A percentile compares a stretch with the other conserved stretches of the same genome.
These are phyloP conservation scores for Globisporangium irregulare DNA, from an alignment of 352 stramenopile species.

Conservation along the genomic window DNA sequence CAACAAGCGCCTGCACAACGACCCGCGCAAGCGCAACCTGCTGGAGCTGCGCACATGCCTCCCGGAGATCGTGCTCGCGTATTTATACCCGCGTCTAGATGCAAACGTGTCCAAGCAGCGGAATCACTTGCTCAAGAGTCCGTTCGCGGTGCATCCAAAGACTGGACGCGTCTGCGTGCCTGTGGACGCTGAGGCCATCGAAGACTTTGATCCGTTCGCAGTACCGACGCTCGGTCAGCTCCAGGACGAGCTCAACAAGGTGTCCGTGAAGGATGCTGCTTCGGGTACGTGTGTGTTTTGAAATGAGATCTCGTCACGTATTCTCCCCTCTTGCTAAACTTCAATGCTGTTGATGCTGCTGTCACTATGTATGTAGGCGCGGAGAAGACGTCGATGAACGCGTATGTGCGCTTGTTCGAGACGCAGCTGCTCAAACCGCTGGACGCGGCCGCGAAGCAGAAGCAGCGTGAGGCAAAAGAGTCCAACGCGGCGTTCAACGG, in stretches of 20 bases:
- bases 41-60: constrained; percentile 87
- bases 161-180: constrained; percentile 98
- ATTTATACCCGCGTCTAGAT: constrained; percentile 98
- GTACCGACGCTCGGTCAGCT: constrained; percentile 85
- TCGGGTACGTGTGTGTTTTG: constrained; percentile 20
- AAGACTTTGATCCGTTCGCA: constrained; percentile 83
- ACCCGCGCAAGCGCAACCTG: constrained; percentile 70
- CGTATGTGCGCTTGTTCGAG: constrained; percentile 77
- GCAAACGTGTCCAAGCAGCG: constrained; percentile 99
- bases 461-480: constrained; percentile 68
- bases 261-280: constrained; percentile 24
- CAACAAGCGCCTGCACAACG: constrained; percentile 38
- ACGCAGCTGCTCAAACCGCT: constrained; percentile 69
- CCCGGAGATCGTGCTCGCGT: constrained; percentile 94
- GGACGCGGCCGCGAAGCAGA: constrained; percentile 54
- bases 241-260: constrained; percentile 80
- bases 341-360: constrained; percentile 5
- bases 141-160: constrained; percentile 98
- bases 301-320: not conserved
- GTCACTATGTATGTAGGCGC: constrained; percentile 17
- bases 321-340: not conserved
- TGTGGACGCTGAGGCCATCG: constrained; percentile 82
- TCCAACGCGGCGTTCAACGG: constrained; percentile 69
- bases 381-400: constrained; percentile 62
- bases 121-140: constrained; percentile 99